phyloP scores from a whole-genome alignment of 768 basidiomycete species.

The Pleurotus tuoliensis region DNA sequence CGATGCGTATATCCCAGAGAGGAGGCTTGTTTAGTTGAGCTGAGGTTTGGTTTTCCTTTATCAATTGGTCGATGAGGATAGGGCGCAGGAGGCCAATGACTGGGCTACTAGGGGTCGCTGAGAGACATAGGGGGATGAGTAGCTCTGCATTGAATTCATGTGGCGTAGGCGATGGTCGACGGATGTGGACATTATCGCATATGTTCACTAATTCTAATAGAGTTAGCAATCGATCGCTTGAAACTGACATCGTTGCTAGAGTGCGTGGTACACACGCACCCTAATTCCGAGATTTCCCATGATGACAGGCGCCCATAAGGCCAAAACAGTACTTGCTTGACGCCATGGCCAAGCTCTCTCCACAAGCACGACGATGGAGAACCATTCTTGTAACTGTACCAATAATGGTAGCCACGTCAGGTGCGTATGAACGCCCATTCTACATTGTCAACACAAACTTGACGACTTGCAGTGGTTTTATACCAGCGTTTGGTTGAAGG shows the following conservation, averaged over 20 bases:
- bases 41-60: slow-evolving; percentile 41
- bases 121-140: slow-evolving; percentile 55
- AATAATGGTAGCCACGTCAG: slow-evolving; percentile 59
- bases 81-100: slow-evolving; percentile 62
- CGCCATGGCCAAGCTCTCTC: slow-evolving; percentile 18
- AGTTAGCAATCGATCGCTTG: slow-evolving; percentile 12
- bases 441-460: slow-evolving; percentile 5
- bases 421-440: slow-evolving; percentile 34
- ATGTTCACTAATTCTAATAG: slow-evolving; percentile 62
- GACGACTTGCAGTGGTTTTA: slow-evolving; percentile 48
- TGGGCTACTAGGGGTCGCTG: slow-evolving; percentile 44
- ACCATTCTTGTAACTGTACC: slow-evolving; percentile 62
- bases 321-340: too few relatives aligned
- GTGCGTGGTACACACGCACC: background rate
- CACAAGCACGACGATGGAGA: slow-evolving; percentile 35
- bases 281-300: background rate
- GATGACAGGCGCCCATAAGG: background rate
- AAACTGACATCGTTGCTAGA: background rate
- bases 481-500: slow-evolving; percentile 62
- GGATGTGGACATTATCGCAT: slow-evolving; percentile 68
- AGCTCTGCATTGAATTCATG: slow-evolving; percentile 33
- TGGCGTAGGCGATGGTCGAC: slow-evolving; percentile 20
- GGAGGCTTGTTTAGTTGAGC: slow-evolving; percentile 7
- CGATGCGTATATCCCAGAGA: slow-evolving; percentile 22
- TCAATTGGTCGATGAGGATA: slow-evolving; percentile 49